Evolutionary conservation across 139 green algal species (phyloP).

Genomic region (Micractinium conductrix): DNA sequence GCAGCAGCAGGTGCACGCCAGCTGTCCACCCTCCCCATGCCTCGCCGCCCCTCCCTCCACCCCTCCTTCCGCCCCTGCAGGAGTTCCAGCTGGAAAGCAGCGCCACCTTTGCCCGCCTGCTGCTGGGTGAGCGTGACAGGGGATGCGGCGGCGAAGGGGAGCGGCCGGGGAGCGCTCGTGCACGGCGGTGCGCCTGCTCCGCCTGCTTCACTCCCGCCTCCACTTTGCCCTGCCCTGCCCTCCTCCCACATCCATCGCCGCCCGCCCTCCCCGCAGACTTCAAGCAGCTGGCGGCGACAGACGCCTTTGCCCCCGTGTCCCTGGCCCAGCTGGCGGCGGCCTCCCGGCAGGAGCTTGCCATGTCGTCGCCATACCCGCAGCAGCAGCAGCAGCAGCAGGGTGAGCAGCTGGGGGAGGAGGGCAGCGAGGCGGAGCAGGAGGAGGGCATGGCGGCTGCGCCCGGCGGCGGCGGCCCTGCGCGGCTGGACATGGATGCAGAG

Average conservation of each 20-base stretch:
- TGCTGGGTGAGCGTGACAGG: constrained; percentile 9
- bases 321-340: not conserved
- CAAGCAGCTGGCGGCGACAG: not conserved
- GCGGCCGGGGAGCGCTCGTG: too few relatives aligned
- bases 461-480: not conserved
- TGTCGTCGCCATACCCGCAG: not conserved
- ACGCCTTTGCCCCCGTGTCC: not conserved
- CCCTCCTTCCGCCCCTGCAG: too few relatives aligned
- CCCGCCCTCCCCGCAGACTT: constrained; percentile 7
- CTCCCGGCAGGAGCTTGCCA: not conserved
- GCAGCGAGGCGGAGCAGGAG: not conserved
- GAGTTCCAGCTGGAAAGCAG: constrained; percentile 39
- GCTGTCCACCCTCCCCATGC: too few relatives aligned
- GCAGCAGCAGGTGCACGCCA: too few relatives aligned
- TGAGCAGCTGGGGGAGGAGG: not conserved
- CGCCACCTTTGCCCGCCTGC: constrained; percentile 10
- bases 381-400: not conserved
- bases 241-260: not conserved
- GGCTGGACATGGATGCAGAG: not conserved
- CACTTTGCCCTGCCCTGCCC: not conserved
- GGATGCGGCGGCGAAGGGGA: too few relatives aligned
- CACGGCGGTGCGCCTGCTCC: not conserved
- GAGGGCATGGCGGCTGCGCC: not conserved
- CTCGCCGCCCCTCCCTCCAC: too few relatives aligned
- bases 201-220: not conserved